Conservation (phyloP, 2,329 filamentous ascomycete species). For the Dactylellina haptotyla region DNA sequence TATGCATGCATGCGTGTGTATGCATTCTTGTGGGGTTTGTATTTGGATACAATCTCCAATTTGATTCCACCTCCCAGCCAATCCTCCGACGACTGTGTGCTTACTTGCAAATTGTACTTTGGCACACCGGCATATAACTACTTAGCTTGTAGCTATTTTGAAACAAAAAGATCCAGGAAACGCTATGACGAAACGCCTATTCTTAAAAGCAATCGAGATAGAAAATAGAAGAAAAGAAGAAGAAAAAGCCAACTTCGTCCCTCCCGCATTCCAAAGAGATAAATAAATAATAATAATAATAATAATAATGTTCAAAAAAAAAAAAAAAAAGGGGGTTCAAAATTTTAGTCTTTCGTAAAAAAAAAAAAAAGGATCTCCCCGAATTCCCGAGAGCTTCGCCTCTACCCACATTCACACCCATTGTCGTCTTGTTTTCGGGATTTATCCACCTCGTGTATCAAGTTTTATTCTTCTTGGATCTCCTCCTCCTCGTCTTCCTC, state of each 20-base stretch:
- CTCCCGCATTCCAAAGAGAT: conserved; percentile 1
- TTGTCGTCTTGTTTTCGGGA: not conserved
- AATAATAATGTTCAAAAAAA: too few relatives aligned
- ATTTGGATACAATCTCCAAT: too few relatives aligned
- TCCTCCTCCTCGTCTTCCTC: conserved; percentile 57
- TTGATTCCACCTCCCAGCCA: not conserved
- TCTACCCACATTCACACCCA: not conserved
- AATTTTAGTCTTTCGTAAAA: not conserved
- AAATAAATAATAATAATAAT: conserved; percentile 4
- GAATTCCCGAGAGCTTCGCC: too few relatives aligned
- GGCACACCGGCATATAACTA: not conserved
- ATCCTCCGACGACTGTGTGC: not conserved
- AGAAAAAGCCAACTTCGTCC: too few relatives aligned
- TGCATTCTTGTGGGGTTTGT: too few relatives aligned
- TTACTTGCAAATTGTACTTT: not conserved
- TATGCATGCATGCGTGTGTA: too few relatives aligned
- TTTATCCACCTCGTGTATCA: too few relatives aligned
- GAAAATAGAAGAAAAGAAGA: too few relatives aligned
- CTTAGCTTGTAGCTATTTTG: not conserved
- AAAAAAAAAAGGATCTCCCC: not conserved
- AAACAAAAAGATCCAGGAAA: conserved; percentile 9
- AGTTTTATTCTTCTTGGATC: conserved; percentile 55
- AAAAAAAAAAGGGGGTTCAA: not conserved
- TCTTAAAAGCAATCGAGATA: conserved; percentile 14
- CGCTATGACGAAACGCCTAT: conserved; percentile 21